Percentiles rank a stretch among this genome's conserved stretches.
phyloP scores from a whole-genome alignment of 78 protist species.

The Mastigamoeba balamuthi region DNA sequence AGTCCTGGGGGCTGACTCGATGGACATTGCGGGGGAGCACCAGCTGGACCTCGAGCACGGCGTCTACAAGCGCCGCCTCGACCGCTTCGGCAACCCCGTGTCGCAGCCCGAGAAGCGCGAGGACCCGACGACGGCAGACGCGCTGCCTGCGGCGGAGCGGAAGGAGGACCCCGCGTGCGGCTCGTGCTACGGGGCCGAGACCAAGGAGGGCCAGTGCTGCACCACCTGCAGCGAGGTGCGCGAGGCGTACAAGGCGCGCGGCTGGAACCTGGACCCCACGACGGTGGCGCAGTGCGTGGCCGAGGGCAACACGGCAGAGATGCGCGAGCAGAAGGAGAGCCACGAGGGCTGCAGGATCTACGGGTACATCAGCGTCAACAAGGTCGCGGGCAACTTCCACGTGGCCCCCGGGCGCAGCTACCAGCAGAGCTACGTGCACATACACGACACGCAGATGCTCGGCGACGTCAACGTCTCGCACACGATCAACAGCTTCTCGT shows the following conservation, averaged over 20 bases:
- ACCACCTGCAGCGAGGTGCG: constrained; percentile 77
- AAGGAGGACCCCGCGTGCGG: constrained; percentile 55
- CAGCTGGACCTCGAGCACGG: constrained; percentile 59
- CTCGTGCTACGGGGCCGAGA: constrained; percentile 80
- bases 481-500: constrained; percentile 48
- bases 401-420: constrained; percentile 73
- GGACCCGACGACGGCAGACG: background rate
- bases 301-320: constrained; percentile 1
- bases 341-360: constrained; percentile 75
- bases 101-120: background rate
- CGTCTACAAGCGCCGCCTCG: constrained; percentile 36
- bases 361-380: constrained; percentile 63
- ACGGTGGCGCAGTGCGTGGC: constrained; percentile 38
- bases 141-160: background rate
- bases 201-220: constrained; percentile 56
- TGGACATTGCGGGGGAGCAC: constrained; percentile 83
- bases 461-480: constrained; percentile 65
- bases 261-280: constrained; percentile 67
- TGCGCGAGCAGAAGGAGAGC: background rate
- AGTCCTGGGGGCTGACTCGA: constrained; percentile 62
- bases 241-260: constrained; percentile 52
- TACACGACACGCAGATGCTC: constrained; percentile 29
- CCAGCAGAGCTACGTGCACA: constrained; percentile 45
- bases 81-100: constrained; percentile 11
- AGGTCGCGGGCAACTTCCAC: constrained; percentile 86